A percentile compares a stretch with the other conserved stretches of the same genome.
Conservation (phyloP, 2,329 filamentous ascomycete species). For the Incumbomyces delicatus region DNA sequence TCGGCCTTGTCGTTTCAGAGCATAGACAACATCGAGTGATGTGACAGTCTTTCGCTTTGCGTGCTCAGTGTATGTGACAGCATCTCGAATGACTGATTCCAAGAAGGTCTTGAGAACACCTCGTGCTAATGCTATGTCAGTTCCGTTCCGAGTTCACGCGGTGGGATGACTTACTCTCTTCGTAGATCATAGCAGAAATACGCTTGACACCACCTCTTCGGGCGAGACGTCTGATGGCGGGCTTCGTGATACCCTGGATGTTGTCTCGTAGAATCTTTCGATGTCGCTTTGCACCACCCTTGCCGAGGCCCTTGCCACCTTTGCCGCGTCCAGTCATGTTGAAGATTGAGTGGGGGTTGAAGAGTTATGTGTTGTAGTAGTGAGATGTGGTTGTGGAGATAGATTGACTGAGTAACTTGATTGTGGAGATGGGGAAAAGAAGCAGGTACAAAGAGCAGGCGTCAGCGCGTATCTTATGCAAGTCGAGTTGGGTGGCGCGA, state of each 20-base stretch:
- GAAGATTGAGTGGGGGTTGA: conserved; percentile 24
- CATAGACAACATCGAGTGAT: conserved; percentile 58
- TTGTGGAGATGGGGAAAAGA: conserved; percentile 19
- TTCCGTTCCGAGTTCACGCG: background rate
- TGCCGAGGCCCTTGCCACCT: conserved; percentile 46
- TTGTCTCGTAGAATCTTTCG: conserved; percentile 60
- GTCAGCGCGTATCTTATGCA: background rate
- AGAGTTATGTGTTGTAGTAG: conserved; percentile 21
- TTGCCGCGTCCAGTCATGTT: conserved; percentile 53
- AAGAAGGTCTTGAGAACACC: conserved; percentile 68
- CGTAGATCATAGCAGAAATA: conserved; percentile 91
- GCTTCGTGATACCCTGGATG: conserved; percentile 48
- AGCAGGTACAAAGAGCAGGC: background rate
- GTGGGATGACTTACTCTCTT: conserved; percentile 44
- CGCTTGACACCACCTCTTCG: conserved; percentile 46
- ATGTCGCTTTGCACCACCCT: conserved; percentile 87
- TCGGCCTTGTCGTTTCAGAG: conserved; percentile 59
- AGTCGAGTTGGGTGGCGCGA: conserved; percentile 3
- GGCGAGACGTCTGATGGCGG: conserved; percentile 45
- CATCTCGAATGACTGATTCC: conserved; percentile 58
- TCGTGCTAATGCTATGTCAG: conserved; percentile 33
- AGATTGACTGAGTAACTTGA: conserved; percentile 8
- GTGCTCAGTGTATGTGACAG: conserved; percentile 70
- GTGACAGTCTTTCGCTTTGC: conserved; percentile 74
- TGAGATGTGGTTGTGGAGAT: conserved; percentile 11